Base-by-base conservation (phyloP, 805 yeast genomes). In the Suhomyces sp. region DNA sequence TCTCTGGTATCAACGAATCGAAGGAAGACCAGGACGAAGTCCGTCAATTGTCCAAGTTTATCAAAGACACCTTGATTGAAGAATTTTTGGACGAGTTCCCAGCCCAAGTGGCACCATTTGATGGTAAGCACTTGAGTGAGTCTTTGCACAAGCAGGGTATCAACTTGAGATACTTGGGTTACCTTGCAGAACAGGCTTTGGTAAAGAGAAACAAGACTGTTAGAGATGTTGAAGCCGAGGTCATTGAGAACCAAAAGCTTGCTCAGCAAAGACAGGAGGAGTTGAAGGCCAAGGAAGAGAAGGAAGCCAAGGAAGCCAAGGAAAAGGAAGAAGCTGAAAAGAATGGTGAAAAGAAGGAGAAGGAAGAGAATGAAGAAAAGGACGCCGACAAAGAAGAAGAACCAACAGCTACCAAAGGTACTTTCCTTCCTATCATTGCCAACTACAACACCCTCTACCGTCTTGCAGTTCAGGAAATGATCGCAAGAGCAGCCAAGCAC, bases 121-220 rank as follows among this genome's bases (percentile, higher is more conserved):
- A 91, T 65, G 97, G 98, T 58, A 65, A 71, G 3, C 94, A 91
- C 62, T 79, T 94, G 60, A 73, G 88, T 17, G 73, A 77, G 42
- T 66, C 78, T 50, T 70, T 93, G 70, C 99, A 94, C 69, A 81
- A 81, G 57, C 75, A 77, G 51, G 99, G 99, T 77, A 85, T 93
- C 67, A 92, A 90, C 68, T 66, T 92, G 71, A 87, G 98, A 74
- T 93, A 93, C 65, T 77, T 93, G 62, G 97, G 97, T 54, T 68
- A 63, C 15, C 65, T 89, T 57, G 85, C 85, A 22, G 63, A 66
- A 33, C 62, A 67, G 49, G 66, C 70, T 50, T 26, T 59, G n/a
- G 49, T 33, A 4, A 66, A 58, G 51, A 66, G 58, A 33, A 59
- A 51, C 6, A 57, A 53, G 4, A 57, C 53, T 24, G 53, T 60